Conservation (phyloP, 805 yeast genomes). For the Nakazawaea wyomingensis region DNA sequence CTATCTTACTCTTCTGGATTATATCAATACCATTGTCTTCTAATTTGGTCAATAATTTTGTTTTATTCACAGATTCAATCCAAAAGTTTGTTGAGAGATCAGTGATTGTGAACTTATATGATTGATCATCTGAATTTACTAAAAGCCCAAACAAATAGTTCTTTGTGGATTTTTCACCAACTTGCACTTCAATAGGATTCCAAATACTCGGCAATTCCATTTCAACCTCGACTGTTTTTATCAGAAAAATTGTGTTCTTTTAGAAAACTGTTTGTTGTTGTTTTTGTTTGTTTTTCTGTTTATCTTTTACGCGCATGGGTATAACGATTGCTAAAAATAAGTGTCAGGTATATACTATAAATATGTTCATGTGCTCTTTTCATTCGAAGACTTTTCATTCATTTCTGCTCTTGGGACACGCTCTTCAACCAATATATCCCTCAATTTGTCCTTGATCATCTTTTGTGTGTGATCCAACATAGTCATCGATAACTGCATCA, state of each 20-base stretch:
- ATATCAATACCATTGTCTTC: constrained; percentile 1
- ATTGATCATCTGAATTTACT: not conserved
- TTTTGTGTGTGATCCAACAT: constrained; percentile 51
- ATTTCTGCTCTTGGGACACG: constrained; percentile 6
- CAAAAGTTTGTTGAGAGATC: constrained; percentile 3
- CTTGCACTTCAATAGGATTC: not conserved
- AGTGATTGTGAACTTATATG: not conserved
- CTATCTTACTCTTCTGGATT: not conserved
- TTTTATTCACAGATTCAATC: not conserved
- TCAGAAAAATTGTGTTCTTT: not conserved
- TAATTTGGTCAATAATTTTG: not conserved
- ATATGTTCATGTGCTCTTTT: not conserved
- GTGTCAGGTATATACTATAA: not conserved
- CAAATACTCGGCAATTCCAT: constrained; percentile 2
- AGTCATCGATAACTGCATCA: constrained; percentile 51
- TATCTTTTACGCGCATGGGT: not conserved
- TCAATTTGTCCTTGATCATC: constrained; percentile 56
- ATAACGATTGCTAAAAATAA: not conserved
- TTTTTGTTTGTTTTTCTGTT: not conserved
- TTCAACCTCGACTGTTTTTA: not conserved
- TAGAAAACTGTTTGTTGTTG: not conserved
- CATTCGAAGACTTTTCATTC: not conserved
- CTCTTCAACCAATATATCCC: constrained; percentile 54
- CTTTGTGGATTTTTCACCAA: not conserved
- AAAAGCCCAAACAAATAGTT: not conserved